Conservation (phyloP, 176 grass and related monocot genomes). For the Coix lacrymajobi region DNA sequence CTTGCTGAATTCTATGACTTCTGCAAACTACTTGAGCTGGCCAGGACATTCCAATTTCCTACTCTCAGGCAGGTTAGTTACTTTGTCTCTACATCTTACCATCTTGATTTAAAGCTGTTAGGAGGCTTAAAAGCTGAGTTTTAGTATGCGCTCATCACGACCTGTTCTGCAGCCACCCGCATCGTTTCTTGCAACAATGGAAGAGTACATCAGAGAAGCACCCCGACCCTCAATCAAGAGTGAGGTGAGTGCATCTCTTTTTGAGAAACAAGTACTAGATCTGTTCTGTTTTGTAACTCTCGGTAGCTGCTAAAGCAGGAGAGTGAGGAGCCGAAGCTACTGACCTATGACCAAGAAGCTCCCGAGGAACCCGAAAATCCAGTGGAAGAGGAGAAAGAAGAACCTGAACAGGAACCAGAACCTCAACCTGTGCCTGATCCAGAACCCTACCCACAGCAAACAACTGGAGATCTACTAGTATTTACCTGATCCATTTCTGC, state of each 20-base stretch:
- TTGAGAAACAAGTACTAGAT: not conserved
- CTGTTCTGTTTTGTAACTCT: constrained; percentile 7
- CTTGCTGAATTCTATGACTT: constrained; percentile 94
- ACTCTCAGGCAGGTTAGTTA: constrained; percentile 69
- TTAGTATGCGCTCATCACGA: not conserved
- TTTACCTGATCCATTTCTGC: not conserved
- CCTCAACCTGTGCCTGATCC: constrained; percentile 32
- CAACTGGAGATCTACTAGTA: constrained; percentile 71
- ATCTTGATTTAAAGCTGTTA: not conserved
- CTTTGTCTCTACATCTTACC: not conserved
- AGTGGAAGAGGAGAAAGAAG: constrained; percentile 33
- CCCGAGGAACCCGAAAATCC: constrained; percentile 31
- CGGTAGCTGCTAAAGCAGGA: constrained; percentile 47
- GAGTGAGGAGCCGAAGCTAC: constrained; percentile 54
- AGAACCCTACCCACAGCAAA: constrained; percentile 32
- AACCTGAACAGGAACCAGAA: constrained; percentile 30
- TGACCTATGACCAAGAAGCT: constrained; percentile 57
- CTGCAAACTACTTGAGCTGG: constrained; percentile 82
- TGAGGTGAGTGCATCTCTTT: constrained; percentile 49
- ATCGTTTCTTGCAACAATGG: constrained; percentile 91
- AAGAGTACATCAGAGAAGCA: constrained; percentile 95
- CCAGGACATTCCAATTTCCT: constrained; percentile 93
- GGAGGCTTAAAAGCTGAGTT: not conserved
- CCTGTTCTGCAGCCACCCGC: constrained; percentile 58
- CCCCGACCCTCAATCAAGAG: constrained; percentile 47